These are phyloP conservation scores for Alternaria burnsii DNA, from an alignment of 2,329 filamentous ascomycete genomes.

Conservation along the genomic window DNA sequence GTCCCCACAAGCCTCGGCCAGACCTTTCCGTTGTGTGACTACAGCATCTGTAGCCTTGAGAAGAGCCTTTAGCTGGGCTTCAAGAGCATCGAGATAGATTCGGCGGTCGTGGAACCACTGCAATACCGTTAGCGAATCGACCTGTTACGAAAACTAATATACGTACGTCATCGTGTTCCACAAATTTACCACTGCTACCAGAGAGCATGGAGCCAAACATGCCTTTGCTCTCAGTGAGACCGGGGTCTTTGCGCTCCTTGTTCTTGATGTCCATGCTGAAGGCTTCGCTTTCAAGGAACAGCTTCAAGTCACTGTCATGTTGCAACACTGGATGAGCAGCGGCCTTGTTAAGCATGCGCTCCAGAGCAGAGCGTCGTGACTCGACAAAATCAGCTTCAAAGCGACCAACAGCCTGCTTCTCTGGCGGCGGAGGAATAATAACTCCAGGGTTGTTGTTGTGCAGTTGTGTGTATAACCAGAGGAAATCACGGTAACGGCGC, in stretches of 20 bases:
- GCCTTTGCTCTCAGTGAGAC: slow-evolving; percentile 89
- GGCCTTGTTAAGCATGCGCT: slow-evolving; percentile 98
- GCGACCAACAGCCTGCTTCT: slow-evolving; percentile 95
- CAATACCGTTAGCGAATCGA: slow-evolving; percentile 17
- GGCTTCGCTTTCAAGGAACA: slow-evolving; percentile 94
- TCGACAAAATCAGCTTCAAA: slow-evolving; percentile 98
- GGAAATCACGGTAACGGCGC: slow-evolving; percentile 91
- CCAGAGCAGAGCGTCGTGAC: slow-evolving; percentile 85
- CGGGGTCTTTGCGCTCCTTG: slow-evolving; percentile 89
- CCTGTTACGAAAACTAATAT: not conserved
- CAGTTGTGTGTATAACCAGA: slow-evolving; percentile 96
- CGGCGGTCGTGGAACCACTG: slow-evolving; percentile 98
- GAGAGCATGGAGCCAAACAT: slow-evolving; percentile 85
- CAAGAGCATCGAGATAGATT: slow-evolving; percentile 91
- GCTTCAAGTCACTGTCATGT: slow-evolving; percentile 91
- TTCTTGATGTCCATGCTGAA: slow-evolving; percentile 98
- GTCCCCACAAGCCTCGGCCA: slow-evolving; percentile 91
- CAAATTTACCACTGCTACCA: slow-evolving; percentile 81
- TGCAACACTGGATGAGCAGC: slow-evolving; percentile 89
- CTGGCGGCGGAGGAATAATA: slow-evolving; percentile 92
- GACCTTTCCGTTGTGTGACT: slow-evolving; percentile 87
- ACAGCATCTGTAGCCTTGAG: slow-evolving; percentile 95
- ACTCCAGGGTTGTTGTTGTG: slow-evolving; percentile 95
- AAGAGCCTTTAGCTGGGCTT: slow-evolving; percentile 87
- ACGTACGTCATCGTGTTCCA: slow-evolving; percentile 94